Evolutionary conservation across 169 alveolate species (phyloP), one percentile per base, ranked within the genome.

Genomic region (Plasmodium adleri): DNA sequence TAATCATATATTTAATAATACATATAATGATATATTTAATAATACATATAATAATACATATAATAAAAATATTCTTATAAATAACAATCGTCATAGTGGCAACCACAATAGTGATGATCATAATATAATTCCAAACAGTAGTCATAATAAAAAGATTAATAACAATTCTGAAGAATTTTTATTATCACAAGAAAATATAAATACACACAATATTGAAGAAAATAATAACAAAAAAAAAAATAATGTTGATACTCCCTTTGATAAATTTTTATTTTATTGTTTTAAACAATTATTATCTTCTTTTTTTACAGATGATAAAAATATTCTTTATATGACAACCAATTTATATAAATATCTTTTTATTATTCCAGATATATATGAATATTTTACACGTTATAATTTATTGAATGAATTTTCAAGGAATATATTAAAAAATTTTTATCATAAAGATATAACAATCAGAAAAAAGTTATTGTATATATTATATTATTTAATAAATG

Each of bases 261-360:
- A 64, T 47, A 64, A 1, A n/a, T 59, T 78, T 2, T 54, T 78
- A 24, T 70, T 22, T 0, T 59, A 64, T 17, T 78, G 89, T 70
- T 78, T 78, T 45, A 28, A n/a, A 12, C 67, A 78, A 39, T 71
- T 78, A 26, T 20, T 70, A 13, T 26, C 50, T 4, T 28, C 50
- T 54, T 78, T 78, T 22, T 58, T 50, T 59, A 28, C 47, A 12
- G 89, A 78, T 26, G 89, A 78, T 43, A 78, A 17, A 52, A 78
- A 78, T 20, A 78, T 78, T 32, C 72, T 78, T 0, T 78, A 78
- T 47, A 26, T 78, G 9, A 64, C 64, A 0, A 78, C 78, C 3
- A 78, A 78, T 15, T 17, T 47, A 12, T 78, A 78, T 28, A 1
- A 54, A 52, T 64, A 15, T 47, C 54, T 78, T 3, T 78, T 78